Base-by-base conservation (phyloP, 2,329 filamentous ascomycete genomes). In the Colletotrichum godetiae region DNA sequence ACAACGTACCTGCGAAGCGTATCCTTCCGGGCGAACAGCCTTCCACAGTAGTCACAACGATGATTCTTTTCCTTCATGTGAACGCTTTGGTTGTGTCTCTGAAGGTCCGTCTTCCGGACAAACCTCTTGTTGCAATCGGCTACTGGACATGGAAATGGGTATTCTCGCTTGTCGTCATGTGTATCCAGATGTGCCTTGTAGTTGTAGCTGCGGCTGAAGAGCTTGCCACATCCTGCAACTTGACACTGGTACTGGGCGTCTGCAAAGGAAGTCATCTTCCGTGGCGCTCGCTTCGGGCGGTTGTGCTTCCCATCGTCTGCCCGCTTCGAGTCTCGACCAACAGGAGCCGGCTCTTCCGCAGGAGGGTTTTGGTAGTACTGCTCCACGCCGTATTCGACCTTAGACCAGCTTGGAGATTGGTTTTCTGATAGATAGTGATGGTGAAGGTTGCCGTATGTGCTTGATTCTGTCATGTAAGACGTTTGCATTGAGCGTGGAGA, bases 111-210 rank as follows among this genome's bases (percentile, higher is more conserved):
- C 82, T 93, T 95, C 77, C 95, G 89, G 22, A 94, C 93, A 81
- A 97, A 97, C 64, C 90, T 90, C 83, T 93, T 94, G 76, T 84
- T 87, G 82, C 95, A 98, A 65, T 88, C 88, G 2, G 87, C 81
- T 35, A 91, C 84, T 1, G 85, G 84, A 81, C 95, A 97, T 1
- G 88, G 86, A 78, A 94, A 93, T 0, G 92, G 91, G 78, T 93
- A 94, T 77, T 90, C 90, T 69, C 93, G 88, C 72, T 90, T 88
- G 15, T 94, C 91, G 79, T 97, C 91, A 79, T 98, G 95, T 1
- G 92, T 95, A 79, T 95, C 92, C 88, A 95, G 89, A 81, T 97
- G 95, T 35, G 94, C 93, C 79, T 94, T 95, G 84, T 92, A 94
- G 83, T 97, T 97, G 85, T 96, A 97, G 78, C 91, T 92, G 74